These are phyloP conservation scores for Saccharum spontaneum DNA, from an alignment of 176 grass and related monocot species.

Conservation along the genomic window DNA sequence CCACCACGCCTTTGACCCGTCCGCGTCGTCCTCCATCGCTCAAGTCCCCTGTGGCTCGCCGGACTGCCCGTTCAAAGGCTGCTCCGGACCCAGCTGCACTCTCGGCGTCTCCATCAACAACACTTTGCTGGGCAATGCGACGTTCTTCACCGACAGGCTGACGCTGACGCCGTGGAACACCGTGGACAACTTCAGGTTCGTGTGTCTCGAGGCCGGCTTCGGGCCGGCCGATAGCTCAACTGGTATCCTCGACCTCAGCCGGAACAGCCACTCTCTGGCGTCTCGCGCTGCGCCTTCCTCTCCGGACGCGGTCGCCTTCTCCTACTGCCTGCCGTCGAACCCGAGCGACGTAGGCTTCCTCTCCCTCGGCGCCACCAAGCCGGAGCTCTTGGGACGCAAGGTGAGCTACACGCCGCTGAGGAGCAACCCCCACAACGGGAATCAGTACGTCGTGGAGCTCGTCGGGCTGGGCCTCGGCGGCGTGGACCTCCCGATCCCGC, in stretches of 20 bases:
- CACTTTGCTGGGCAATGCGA: neutral
- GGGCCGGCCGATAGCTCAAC: neutral
- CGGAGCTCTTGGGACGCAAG: neutral
- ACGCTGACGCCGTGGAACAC: neutral
- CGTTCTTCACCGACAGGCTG: slow-evolving; percentile 9
- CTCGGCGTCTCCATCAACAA: neutral
- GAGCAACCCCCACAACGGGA: neutral
- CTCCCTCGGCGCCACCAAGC: neutral
- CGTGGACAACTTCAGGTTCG: neutral
- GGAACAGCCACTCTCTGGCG: slow-evolving; percentile 34
- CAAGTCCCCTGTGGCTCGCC: neutral
- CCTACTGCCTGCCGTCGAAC: slow-evolving; percentile 29
- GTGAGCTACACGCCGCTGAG: slow-evolving; percentile 2
- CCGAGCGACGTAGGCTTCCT: neutral
- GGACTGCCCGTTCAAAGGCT: slow-evolving; percentile 11
- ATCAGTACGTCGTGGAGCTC: slow-evolving; percentile 12
- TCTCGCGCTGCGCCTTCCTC: neutral
- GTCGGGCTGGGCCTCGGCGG: slow-evolving; percentile 14
- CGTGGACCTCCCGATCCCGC: neutral
- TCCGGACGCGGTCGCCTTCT: slow-evolving; percentile 10
- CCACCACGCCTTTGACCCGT: neutral
- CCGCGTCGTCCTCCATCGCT: neutral
- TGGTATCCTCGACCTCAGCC: slow-evolving; percentile 35
- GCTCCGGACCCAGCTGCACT: neutral
- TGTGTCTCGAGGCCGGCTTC: neutral